Evolutionary conservation across 2,329 filamentous ascomycete species (phyloP).

Genomic region (Cordyceps tenuipes): DNA sequence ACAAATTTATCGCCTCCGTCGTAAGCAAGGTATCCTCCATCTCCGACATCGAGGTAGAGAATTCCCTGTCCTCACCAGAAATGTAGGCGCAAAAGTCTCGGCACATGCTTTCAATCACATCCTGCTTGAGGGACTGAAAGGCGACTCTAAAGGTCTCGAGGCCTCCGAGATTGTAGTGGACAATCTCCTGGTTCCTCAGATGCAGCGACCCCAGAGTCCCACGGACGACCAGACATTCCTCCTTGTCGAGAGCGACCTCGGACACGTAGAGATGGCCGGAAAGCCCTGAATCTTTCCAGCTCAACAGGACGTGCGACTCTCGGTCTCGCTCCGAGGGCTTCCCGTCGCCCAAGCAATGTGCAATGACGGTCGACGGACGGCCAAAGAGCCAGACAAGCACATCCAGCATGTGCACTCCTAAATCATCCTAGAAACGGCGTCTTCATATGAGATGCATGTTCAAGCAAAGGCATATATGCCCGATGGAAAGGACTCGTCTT

Average conservation of each 20-base stretch:
- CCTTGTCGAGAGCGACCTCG: background rate
- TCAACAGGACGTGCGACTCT: background rate
- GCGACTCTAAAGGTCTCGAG: background rate
- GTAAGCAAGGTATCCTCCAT: background rate
- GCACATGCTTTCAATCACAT: background rate
- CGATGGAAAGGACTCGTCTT: background rate
- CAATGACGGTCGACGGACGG: background rate
- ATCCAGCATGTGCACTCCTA: slow-evolving; percentile 6
- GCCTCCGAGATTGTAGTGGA: background rate
- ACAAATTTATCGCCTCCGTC: background rate
- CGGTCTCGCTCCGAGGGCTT: background rate
- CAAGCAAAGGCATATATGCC: background rate
- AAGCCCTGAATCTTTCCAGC: background rate
- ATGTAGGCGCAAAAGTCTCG: background rate
- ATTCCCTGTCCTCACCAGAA: background rate
- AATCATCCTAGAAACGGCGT: background rate
- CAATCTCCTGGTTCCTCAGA: background rate
- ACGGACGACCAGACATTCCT: background rate
- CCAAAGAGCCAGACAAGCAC: slow-evolving; percentile 5
- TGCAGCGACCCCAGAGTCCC: background rate
- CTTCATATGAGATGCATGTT: background rate
- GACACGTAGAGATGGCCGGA: slow-evolving; percentile 1
- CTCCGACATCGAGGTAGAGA: background rate
- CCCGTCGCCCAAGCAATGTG: background rate
- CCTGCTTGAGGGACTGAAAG: slow-evolving; percentile 1